Percentiles rank a stretch among this genome's conserved stretches.
phyloP scores from a whole-genome alignment of 1,139 yeast genomes.

The Taphrina flavorubra region DNA sequence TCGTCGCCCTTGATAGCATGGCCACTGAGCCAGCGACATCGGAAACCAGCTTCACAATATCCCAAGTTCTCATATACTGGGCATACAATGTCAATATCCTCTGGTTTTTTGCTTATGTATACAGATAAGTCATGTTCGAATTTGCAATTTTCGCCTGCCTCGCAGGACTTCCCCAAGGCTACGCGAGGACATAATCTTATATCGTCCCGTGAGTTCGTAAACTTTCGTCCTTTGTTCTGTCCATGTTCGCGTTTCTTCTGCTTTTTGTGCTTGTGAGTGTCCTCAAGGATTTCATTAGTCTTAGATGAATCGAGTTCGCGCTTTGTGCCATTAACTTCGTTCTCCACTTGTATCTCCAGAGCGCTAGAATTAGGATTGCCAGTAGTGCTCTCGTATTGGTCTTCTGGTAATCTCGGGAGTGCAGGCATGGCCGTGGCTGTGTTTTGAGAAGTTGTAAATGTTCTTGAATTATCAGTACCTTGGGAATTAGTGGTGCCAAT shows the following conservation, averaged over 20 bases:
- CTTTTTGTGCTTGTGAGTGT: background rate
- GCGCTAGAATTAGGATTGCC: slow-evolving; percentile 21
- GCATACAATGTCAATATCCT: slow-evolving; percentile 74
- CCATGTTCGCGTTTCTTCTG: slow-evolving; percentile 40
- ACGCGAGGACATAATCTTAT: slow-evolving; percentile 40
- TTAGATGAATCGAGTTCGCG: background rate
- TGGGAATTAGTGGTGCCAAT: no score
- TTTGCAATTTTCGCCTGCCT: slow-evolving; percentile 58
- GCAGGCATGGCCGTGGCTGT: background rate
- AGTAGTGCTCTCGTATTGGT: slow-evolving; percentile 14
- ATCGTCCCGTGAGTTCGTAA: slow-evolving; percentile 34
- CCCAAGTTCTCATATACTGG: slow-evolving; percentile 86
- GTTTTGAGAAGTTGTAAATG: no score
- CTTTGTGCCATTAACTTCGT: background rate
- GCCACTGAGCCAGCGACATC: slow-evolving; percentile 80
- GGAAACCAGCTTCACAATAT: slow-evolving; percentile 87
- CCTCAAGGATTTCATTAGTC: background rate
- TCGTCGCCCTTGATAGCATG: slow-evolving; percentile 36
- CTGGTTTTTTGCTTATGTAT: slow-evolving; percentile 69
- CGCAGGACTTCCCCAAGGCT: slow-evolving; percentile 41
- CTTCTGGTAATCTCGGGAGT: slow-evolving; percentile 16
- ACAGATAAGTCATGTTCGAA: slow-evolving; percentile 73
- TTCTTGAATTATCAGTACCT: no score
- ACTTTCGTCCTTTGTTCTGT: slow-evolving; percentile 43
- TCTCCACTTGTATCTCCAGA: slow-evolving; percentile 19